These are phyloP conservation scores for Colletotrichum abscissum DNA, from an alignment of 2,329 filamentous ascomycete species.

Conservation along the genomic window DNA sequence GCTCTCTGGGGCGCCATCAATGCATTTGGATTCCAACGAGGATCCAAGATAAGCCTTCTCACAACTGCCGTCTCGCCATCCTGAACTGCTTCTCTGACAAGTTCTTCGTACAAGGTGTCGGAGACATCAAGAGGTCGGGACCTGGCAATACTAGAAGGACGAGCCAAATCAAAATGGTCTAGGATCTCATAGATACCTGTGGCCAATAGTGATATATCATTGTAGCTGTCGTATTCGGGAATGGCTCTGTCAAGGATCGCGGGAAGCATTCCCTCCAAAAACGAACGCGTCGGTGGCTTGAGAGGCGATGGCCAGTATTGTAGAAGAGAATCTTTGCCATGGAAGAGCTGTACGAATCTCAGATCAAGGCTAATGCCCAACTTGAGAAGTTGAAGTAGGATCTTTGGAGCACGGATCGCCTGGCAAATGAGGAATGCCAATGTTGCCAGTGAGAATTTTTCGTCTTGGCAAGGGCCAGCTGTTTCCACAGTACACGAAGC, in stretches of 20 bases:
- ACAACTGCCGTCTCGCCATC: constrained; percentile 7
- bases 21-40: constrained; percentile 32
- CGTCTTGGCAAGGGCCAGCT: not conserved
- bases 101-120: not conserved
- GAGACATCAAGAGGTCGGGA: not conserved
- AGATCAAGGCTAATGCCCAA: not conserved
- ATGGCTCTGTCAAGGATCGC: constrained; percentile 10
- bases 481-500: not conserved
- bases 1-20: not conserved
- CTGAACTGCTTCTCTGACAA: constrained; percentile 5
- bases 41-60: constrained; percentile 22
- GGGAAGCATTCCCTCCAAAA: not conserved
- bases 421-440: constrained; percentile 27
- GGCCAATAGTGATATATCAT: not conserved
- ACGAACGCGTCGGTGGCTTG: not conserved
- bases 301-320: constrained; percentile 15
- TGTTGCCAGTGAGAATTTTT: constrained; percentile 12
- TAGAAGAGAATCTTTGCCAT: not conserved
- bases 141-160: not conserved
- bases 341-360: constrained; percentile 5
- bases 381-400: not conserved
- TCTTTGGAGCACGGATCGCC: not conserved
- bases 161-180: not conserved
- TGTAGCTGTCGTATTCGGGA: not conserved
- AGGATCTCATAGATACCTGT: constrained; percentile 12